These are phyloP conservation scores for Remersonia thermophila DNA, from an alignment of 2,329 filamentous ascomycete genomes.

Conservation along the genomic window DNA sequence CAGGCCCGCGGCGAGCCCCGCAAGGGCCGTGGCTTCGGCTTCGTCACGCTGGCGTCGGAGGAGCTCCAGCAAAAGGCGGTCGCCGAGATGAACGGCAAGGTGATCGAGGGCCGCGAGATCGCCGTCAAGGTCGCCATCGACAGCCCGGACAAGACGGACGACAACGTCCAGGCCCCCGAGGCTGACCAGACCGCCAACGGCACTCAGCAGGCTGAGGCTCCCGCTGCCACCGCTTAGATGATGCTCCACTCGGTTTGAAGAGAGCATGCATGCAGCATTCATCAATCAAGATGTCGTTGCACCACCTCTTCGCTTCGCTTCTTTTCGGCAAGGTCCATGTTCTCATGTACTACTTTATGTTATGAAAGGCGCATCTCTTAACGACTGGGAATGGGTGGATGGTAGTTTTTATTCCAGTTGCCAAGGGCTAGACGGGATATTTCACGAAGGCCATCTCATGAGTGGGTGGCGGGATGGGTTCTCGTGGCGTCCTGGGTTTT, in stretches of 20 bases:
- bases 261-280: constrained; percentile 10
- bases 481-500: constrained; percentile 18
- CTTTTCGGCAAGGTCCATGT: constrained; percentile 15
- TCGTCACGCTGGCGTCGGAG: constrained; percentile 90
- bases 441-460: constrained; percentile 8
- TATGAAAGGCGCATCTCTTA: too few species aligned
- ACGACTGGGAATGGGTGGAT: constrained; percentile 13
- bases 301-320: constrained; percentile 1
- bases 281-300: constrained; percentile 12
- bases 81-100: constrained; percentile 96
- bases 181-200: constrained; percentile 28
- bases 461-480: constrained; percentile 16
- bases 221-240: constrained; percentile 18
- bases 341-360: constrained; percentile 21
- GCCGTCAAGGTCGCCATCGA: constrained; percentile 99
- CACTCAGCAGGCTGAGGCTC: constrained; percentile 19
- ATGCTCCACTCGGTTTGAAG: constrained; percentile 3
- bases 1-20: constrained; percentile 94
- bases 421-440: constrained; percentile 11
- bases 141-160: constrained; percentile 89
- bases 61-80: constrained; percentile 97
- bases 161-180: constrained; percentile 56
- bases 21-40: constrained; percentile 98
- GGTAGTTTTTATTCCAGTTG: constrained; percentile 5
- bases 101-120: constrained; percentile 96